Base-by-base conservation (phyloP, 805 yeast genomes). In the Starmerella riodocensis region DNA sequence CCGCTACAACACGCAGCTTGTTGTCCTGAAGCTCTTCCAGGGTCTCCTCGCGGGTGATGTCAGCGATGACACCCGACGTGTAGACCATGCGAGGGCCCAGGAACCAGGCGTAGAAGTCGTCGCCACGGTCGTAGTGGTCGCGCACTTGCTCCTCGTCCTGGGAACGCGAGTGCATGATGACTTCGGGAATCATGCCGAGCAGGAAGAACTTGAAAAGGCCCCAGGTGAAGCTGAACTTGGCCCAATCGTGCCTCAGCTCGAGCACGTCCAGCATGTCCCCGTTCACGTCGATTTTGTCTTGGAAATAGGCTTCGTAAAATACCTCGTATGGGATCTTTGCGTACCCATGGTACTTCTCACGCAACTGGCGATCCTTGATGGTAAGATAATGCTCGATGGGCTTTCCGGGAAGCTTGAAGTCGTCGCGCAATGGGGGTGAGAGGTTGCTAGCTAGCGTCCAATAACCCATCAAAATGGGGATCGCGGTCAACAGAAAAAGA, bases 131-230 rank as follows among this genome's bases (percentile, higher is more conserved):
- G 61, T 84, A 84, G 65, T 84, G 94, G 55, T 80, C 94, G 62
- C 94, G 76, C 41, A 84, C 95, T 64, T 84, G 95, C 64, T 84
- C 95, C 66, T 84, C 95, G 59, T 85, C 95, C 66, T 84, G 95
- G 17, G 93, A 79, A 58, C 83, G 75, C 49, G 93, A 77, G 66
- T 84, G 95, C 76, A 84, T 59, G 53, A 84, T 78, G 42, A 84
- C 93, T 64, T 84, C 95, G 32, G 95, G 95, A 49, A 84, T 79
- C 80, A 84, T 73, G 34, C 91, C 93, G 36, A 82, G 70, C 49
- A 84, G 61, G 66, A 84, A 85, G 65, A 69, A 85, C 59, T 70
- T 77, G 74, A 76, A 84, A 45, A 84, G 68, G 24, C 81, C 65
- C 44, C 72, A 53, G 32, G 95, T 84, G 67, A 84, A 84, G 27